phyloP scores from a whole-genome alignment of 108 stramenopile species.

The Aurantiochytrium sp. region DNA sequence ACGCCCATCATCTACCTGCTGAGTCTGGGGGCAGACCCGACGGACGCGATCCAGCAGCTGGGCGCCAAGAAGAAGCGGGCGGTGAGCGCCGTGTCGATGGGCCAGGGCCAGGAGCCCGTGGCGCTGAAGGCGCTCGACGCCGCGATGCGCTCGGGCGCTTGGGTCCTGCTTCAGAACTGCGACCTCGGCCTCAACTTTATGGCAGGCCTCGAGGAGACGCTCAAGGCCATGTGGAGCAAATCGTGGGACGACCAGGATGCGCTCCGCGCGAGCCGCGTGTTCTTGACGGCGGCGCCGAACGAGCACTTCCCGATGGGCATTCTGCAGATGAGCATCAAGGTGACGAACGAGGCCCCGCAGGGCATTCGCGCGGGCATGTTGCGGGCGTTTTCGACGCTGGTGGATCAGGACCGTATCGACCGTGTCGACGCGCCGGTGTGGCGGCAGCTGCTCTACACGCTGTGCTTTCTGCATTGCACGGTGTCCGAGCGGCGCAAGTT shows the following conservation, averaged over 20 bases:
- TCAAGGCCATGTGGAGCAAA: conserved; percentile 63
- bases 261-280: conserved; percentile 79
- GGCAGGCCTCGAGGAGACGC: conserved; percentile 75
- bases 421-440: conserved; percentile 72
- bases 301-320: conserved; percentile 78
- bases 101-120: conserved; percentile 87
- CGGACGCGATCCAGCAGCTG: conserved; percentile 76
- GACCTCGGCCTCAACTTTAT: conserved; percentile 77
- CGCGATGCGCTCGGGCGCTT: conserved; percentile 77
- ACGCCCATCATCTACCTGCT: conserved; percentile 83
- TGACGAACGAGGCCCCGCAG: conserved; percentile 81
- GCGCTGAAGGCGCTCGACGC: conserved; percentile 78
- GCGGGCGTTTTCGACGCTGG: conserved; percentile 77
- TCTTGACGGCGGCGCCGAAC: conserved; percentile 81
- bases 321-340: conserved; percentile 87
- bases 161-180: conserved; percentile 86
- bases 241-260: conserved; percentile 40
- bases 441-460: conserved; percentile 75
- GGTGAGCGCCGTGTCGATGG: conserved; percentile 73
- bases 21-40: conserved; percentile 80
- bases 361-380: conserved; percentile 78
- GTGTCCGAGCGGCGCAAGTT: conserved; percentile 88
- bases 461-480: conserved; percentile 81
- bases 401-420: conserved; percentile 84
- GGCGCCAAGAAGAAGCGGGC: conserved; percentile 79